Percentiles rank a stretch among this genome's conserved stretches.
Evolutionary conservation across 495 filamentous ascomycete genomes (phyloP).

Genomic region (Pyronema omphalodes): DNA sequence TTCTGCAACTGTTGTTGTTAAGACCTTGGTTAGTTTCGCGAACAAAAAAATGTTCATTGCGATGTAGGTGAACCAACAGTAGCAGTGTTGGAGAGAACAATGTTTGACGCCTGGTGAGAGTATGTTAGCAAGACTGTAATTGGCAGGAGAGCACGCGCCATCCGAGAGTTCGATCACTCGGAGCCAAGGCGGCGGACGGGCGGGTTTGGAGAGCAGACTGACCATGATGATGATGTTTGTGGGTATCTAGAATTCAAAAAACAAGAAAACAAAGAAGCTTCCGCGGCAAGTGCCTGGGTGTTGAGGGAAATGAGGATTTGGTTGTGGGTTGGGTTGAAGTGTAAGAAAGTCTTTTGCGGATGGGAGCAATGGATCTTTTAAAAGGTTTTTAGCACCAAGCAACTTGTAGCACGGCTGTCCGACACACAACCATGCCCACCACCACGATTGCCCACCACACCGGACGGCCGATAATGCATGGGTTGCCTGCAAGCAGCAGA

Average conservation of each 20-base stretch:
- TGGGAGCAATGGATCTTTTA: conserved; percentile 4
- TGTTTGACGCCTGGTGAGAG: conserved; percentile 13
- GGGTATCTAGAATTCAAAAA: neutral
- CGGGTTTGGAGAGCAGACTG: neutral
- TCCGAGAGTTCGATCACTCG: too few species aligned
- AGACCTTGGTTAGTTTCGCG: neutral
- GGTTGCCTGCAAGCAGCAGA: neutral
- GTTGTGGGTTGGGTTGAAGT: neutral
- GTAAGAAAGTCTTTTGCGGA: neutral
- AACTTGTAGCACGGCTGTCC: too few species aligned
- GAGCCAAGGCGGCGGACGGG: too few species aligned
- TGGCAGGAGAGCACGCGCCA: too few species aligned
- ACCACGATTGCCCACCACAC: neutral
- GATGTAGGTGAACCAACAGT: conserved; percentile 13
- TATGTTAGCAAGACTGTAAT: too few species aligned
- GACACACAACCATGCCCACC: too few species aligned
- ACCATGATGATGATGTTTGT: conserved; percentile 12
- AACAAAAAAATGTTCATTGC: neutral
- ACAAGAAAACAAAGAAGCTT: neutral
- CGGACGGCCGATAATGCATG: neutral
- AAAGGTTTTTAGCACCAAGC: neutral
- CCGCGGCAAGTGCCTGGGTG: neutral
- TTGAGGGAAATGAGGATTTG: neutral
- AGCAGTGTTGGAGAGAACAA: conserved; percentile 20
- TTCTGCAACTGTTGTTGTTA: conserved; percentile 52